Conservation (phyloP, 2,329 filamentous ascomycete genomes). For the Chrysoporthe deuterocubensis region DNA sequence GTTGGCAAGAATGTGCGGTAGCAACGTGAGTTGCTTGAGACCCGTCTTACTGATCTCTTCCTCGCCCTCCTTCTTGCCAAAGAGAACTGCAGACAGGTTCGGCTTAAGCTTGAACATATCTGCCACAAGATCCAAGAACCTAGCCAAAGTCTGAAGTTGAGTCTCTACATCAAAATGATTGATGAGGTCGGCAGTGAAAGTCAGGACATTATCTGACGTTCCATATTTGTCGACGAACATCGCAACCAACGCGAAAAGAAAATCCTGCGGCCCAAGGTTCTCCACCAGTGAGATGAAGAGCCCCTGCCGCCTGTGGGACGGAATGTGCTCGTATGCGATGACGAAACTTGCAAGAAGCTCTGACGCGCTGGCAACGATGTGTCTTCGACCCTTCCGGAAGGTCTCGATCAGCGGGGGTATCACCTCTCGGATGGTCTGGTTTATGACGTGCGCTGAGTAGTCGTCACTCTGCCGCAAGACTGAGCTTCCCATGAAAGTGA, state of each 20-base stretch:
- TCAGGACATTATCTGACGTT: constrained; percentile 71
- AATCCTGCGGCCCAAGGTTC: constrained; percentile 84
- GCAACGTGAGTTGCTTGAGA: constrained; percentile 57
- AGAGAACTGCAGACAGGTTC: constrained; percentile 71
- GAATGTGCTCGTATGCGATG: constrained; percentile 94
- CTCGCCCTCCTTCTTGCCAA: constrained; percentile 59
- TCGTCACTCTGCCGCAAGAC: constrained; percentile 92
- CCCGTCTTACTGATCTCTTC: constrained; percentile 56
- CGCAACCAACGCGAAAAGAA: constrained; percentile 82
- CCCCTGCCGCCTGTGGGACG: constrained; percentile 78
- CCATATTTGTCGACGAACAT: constrained; percentile 92
- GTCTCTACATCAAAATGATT: constrained; percentile 72
- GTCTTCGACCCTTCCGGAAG: constrained; percentile 78
- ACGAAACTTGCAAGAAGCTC: constrained; percentile 95
- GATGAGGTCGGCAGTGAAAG: constrained; percentile 77
- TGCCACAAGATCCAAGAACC: constrained; percentile 73
- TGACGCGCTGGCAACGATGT: constrained; percentile 78
- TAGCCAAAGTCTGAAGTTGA: constrained; percentile 79
- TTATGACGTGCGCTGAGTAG: constrained; percentile 94
- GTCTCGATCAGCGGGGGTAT: constrained; percentile 90
- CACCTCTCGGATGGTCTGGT: constrained; percentile 91
- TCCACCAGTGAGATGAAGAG: constrained; percentile 85
- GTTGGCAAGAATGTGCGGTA: constrained; percentile 63
- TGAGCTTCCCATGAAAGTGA: constrained; percentile 95
- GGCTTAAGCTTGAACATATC: constrained; percentile 80